These are phyloP conservation scores for Dissophora globulifera DNA, from an alignment of 192 early-diverging fungal genomes.

Conservation along the genomic window DNA sequence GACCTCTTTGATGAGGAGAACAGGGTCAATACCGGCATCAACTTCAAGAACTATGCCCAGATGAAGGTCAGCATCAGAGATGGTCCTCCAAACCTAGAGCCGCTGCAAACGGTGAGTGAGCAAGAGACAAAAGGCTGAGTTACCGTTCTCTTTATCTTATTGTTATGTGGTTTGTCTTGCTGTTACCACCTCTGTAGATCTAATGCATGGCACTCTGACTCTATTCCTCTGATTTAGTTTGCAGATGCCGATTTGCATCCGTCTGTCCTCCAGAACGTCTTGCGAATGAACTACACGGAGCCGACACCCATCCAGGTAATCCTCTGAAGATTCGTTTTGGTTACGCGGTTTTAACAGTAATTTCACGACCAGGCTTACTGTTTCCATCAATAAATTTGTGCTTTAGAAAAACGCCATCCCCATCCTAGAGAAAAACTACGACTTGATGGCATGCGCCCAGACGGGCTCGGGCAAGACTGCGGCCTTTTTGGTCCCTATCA, in stretches of 20 bases:
- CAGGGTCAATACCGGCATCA: slow-evolving; percentile 78
- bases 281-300: slow-evolving; percentile 67
- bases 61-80: slow-evolving; percentile 78
- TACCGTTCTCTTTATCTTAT: not conserved
- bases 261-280: slow-evolving; percentile 72
- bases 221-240: slow-evolving; percentile 57
- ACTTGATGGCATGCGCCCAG: slow-evolving; percentile 90
- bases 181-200: no score
- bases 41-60: slow-evolving; percentile 80
- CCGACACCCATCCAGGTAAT: slow-evolving; percentile 83
- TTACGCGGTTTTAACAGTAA: no score
- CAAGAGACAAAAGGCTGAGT: not conserved
- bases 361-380: no score
- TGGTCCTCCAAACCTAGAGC: slow-evolving; percentile 52
- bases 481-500: slow-evolving; percentile 82
- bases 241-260: slow-evolving; percentile 71
- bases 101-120: slow-evolving; percentile 58
- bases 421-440: slow-evolving; percentile 68
- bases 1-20: slow-evolving; percentile 68
- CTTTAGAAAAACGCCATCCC: slow-evolving; percentile 71
- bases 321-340: not conserved
- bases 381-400: not conserved
- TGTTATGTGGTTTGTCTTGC: not conserved
- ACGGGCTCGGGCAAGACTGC: slow-evolving; percentile 86
- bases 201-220: no score